Evolutionary conservation across 2,329 filamentous ascomycete species (phyloP), one percentile per base, ranked within the genome.

Genomic region (Plenodomus tracheiphilus): DNA sequence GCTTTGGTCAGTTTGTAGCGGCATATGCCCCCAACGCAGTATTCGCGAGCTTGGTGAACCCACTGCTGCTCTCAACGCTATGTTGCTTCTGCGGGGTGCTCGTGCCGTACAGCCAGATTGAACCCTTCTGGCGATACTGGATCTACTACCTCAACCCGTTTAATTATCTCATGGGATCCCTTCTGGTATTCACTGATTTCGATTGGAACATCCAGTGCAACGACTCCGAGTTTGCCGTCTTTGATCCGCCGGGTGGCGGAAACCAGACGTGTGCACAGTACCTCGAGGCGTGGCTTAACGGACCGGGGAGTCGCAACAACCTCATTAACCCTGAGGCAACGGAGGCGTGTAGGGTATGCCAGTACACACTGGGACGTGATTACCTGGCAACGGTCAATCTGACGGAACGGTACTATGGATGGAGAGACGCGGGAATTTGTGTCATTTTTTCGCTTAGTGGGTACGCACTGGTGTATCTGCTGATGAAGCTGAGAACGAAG

Each of bases 71-170:
- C 35, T 50, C 47, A 34, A 44, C 49, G 2, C 49, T 68, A 1
- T 50, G 63, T 21, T 60, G 55, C 7, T 69, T 68, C 50, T 66
- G 62, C 36, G 66, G 66, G 77, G 86, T 94, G 35, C 79, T 94
- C 50, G 85, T 85, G 30, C 76, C 77, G 1, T 86, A 86, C 1
- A 68, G 73, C 5, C 74, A 76, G 3, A 80, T 93, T 18, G 87
- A 88, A 0, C 75, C 81, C 1, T 91, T 92, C 79, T 93, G 88
- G 88, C 47, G 66, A 15, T 75, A 73, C 62, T 76, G 73, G 72
- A 45, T 73, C 2, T 73, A 74, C 61, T 74, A 62, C 38, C 56
- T 76, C 19, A 72, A 75, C 49, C 74, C 73, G 0, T 77, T 75
- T 65, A 76, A 70, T 53, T 76, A 75, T 56, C 65, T 75, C 39